A percentile compares a stretch with the other conserved stretches of the same genome.
These are phyloP conservation scores for Trichoderma breve DNA, from an alignment of 2,329 filamentous ascomycete genomes.

Conservation along the genomic window DNA sequence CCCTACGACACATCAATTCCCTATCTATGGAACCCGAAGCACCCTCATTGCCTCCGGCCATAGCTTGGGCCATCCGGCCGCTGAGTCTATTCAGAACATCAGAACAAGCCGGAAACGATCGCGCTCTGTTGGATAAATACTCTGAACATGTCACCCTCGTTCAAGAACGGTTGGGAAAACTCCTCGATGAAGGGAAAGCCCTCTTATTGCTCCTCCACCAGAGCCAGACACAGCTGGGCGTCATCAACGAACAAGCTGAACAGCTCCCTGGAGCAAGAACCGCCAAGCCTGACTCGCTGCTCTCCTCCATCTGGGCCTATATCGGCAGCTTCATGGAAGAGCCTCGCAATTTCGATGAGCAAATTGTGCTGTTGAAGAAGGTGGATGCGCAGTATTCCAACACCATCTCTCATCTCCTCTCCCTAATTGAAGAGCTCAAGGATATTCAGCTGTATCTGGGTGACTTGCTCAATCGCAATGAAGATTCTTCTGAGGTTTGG, in stretches of 20 bases:
- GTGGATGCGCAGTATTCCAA: conserved; percentile 65
- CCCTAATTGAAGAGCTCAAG: conserved; percentile 69
- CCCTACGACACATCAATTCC: conserved; percentile 64
- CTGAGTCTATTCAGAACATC: conserved; percentile 63
- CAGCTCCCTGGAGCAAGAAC: conserved; percentile 60
- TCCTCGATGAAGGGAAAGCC: conserved; percentile 69
- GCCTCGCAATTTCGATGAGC: conserved; percentile 59
- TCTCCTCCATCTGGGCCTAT: conserved; percentile 70
- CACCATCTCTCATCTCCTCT: conserved; percentile 66
- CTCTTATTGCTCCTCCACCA: conserved; percentile 64
- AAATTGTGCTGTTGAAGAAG: conserved; percentile 62
- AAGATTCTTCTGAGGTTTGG: conserved; percentile 46
- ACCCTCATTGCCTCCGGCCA: conserved; percentile 33
- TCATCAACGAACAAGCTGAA: conserved; percentile 67
- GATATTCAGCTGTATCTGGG: conserved; percentile 69
- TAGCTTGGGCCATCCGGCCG: conserved; percentile 45
- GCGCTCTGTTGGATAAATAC: conserved; percentile 69
- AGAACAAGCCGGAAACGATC: conserved; percentile 48
- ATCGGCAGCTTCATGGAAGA: conserved; percentile 66
- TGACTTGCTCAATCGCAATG: conserved; percentile 69
- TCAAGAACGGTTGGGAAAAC: conserved; percentile 63
- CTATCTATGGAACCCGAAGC: conserved; percentile 44
- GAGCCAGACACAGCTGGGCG: conserved; percentile 66
- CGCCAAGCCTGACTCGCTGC: conserved; percentile 61
- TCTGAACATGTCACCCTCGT: conserved; percentile 68